A percentile compares a stretch with the other conserved stretches of the same genome.
phyloP scores from a whole-genome alignment of 208 protist species.

The Blastocrithidia nonstop region DNA sequence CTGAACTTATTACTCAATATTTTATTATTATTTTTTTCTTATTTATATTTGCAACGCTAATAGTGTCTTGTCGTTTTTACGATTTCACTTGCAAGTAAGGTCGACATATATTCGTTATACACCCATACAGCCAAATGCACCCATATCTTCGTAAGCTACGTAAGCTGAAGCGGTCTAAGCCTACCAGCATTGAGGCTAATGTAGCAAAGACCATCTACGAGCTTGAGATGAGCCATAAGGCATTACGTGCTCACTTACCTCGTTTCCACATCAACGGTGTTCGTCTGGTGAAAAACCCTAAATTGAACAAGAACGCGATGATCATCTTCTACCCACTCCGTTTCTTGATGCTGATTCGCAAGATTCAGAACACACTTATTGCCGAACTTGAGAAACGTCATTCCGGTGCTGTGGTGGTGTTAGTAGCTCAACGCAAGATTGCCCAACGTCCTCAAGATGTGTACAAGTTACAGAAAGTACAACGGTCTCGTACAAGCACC shows the following conservation, averaged over 20 bases:
- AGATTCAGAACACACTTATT: conserved; percentile 89
- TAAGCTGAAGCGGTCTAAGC: conserved; percentile 81
- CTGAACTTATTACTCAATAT: too few species aligned
- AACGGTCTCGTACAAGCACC: conserved; percentile 90
- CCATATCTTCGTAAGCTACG: conserved; percentile 88
- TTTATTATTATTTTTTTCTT: too few species aligned
- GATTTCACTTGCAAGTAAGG: too few species aligned
- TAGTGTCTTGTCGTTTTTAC: too few species aligned
- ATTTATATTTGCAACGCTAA: too few species aligned
- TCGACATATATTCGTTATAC: too few species aligned
- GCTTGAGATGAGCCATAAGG: conserved; percentile 85
- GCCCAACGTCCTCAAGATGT: conserved; percentile 73
- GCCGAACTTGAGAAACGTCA: conserved; percentile 99
- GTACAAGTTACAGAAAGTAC: conserved; percentile 85
- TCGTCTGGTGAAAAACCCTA: conserved; percentile 67
- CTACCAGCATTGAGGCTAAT: conserved; percentile 80
- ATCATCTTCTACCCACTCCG: conserved; percentile 96
- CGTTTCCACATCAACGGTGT: conserved; percentile 91
- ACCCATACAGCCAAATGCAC: conserved; percentile 11
- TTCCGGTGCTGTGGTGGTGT: conserved; percentile 87
- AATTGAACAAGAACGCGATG: conserved; percentile 73
- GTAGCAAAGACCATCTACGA: conserved; percentile 91
- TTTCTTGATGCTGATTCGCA: conserved; percentile 93
- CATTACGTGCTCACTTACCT: conserved; percentile 87
- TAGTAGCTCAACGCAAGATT: conserved; percentile 93